Conservation (phyloP, 163 green algal species). For the Volvox carteri region DNA sequence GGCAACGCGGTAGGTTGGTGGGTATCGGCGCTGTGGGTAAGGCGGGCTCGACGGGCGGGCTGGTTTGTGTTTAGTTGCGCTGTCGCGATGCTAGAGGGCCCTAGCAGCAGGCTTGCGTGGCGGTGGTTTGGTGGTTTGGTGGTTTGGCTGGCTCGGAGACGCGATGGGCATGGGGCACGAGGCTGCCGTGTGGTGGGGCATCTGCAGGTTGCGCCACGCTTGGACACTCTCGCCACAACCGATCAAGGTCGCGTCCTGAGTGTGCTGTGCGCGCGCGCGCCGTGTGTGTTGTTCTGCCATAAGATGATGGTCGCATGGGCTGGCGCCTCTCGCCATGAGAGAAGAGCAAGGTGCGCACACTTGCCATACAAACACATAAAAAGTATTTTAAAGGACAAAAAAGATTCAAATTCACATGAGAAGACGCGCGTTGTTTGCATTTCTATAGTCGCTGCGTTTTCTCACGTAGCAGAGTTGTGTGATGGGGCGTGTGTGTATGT, state of each 20-base stretch:
- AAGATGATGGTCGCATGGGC: background rate
- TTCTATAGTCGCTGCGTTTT: background rate
- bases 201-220: too few relatives aligned
- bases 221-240: too few relatives aligned
- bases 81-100: too few relatives aligned
- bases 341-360: constrained; percentile 1
- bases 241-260: too few relatives aligned
- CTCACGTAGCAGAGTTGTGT: background rate
- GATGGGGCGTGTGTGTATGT: too few relatives aligned
- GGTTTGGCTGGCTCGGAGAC: background rate
- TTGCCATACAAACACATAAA: background rate
- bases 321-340: background rate
- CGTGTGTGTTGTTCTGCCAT: background rate
- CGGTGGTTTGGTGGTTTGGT: too few relatives aligned
- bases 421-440: constrained; percentile 2
- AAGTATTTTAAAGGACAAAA: constrained; percentile 32
- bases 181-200: too few relatives aligned
- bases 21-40: too few relatives aligned
- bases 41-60: too few relatives aligned
- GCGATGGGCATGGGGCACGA: background rate
- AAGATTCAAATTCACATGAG: background rate
- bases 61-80: too few relatives aligned
- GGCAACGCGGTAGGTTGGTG: too few relatives aligned
- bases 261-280: background rate
- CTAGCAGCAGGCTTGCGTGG: too few relatives aligned